Conservation (phyloP, 345 rosid genomes). For the Pistacia integerrima region DNA sequence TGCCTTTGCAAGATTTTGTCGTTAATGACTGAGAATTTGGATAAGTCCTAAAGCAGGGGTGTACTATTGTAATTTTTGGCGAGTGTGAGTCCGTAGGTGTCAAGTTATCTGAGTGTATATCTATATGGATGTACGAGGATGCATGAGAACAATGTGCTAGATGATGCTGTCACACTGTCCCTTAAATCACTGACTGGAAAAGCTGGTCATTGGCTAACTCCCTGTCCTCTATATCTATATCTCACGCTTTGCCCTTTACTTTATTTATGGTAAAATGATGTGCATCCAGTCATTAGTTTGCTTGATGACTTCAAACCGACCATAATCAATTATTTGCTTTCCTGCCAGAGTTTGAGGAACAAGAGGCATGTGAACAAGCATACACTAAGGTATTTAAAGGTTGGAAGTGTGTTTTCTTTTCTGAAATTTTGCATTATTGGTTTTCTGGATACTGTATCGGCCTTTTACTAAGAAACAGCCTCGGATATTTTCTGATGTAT, state of each 20-base stretch:
- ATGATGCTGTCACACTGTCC: constrained; percentile 4
- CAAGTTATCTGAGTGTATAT: not conserved
- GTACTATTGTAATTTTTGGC: not conserved
- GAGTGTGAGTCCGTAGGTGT: not conserved
- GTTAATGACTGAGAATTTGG: not conserved
- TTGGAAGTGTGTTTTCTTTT: not conserved
- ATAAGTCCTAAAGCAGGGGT: not conserved
- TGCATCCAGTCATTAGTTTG: not conserved
- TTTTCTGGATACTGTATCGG: not conserved
- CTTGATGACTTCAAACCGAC: not conserved
- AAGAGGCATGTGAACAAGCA: constrained; percentile 83
- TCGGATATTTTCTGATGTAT: not conserved
- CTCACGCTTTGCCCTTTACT: not conserved
- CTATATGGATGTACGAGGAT: not conserved
- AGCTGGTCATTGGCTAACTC: not conserved
- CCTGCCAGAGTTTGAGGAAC: constrained; percentile 72
- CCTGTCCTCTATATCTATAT: not conserved
- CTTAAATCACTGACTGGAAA: not conserved
- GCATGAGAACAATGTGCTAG: not conserved
- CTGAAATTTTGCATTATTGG: not conserved
- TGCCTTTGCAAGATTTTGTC: not conserved
- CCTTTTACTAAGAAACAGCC: not conserved
- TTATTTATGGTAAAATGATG: constrained; percentile 3
- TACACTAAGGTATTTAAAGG: constrained; percentile 66
- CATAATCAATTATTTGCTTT: constrained; percentile 3